Base-by-base conservation (phyloP, 202 grass and related monocot species). In the Carex sylvatica region DNA sequence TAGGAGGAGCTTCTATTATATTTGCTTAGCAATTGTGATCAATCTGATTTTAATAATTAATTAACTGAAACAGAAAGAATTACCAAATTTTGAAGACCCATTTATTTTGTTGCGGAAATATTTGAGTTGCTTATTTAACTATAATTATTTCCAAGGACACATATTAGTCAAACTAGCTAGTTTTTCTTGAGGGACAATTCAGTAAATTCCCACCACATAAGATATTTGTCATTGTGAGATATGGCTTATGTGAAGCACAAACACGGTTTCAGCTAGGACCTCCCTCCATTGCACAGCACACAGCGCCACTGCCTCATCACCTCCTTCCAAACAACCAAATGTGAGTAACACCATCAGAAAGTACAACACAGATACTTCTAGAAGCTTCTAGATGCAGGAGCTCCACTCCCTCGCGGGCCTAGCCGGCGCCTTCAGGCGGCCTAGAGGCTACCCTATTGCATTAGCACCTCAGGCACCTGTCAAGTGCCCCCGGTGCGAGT, bases 401-500 rank as follows among this genome's bases (percentile, higher is more conserved):
- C 69, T 86, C 66, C 84, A 86, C 53, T 70, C 84, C 10, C 77
- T 86, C 7, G 62, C 84, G 0, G 77, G 78, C 65, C 30, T 86
- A 30, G 59, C 84, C 36, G 77, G 65, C 4, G 65, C 76, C 20
- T 70, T 86, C 63, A 52, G 77, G 76, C 63, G 84, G 52, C 76
- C 76, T 3, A 26, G 64, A 62, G 65, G 82, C 19, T 23, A 79
- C 5, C 65, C 74, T 64, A 78, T 79, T 23, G 23, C 49, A 52
- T 42, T 65, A 9, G 33, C 23, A 72, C 53, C 58, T 61, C 36
- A 38, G 56, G 81, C 71, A 30, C 87, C 78, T 22, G 83, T 91
- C 46, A 85, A 84, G 78, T 94, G 92, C 76, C 91, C 91, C 2
- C 85, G 92, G 52, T 94, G 92, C 51, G 89, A 91, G 2, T 94